Percentiles rank a stretch among this genome's conserved stretches.
Conservation (phyloP, 1,139 yeast species). For the Spathaspora sp. region DNA sequence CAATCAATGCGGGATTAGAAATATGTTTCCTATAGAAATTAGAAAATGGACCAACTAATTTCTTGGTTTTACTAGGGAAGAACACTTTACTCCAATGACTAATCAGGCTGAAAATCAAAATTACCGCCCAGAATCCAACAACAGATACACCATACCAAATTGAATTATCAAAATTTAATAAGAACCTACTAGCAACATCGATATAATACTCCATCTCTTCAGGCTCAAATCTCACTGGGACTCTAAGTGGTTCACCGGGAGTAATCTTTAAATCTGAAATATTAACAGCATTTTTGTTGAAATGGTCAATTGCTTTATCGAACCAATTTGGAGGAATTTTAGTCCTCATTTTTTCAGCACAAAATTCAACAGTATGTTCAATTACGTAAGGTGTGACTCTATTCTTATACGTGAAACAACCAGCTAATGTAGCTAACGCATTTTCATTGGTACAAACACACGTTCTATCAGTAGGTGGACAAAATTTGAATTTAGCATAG, state of each 20-base stretch:
- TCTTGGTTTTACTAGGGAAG: constrained; percentile 23
- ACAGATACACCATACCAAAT: constrained; percentile 49
- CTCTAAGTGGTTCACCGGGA: too few species aligned
- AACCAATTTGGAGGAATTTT: constrained; percentile 18
- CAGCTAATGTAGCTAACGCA: constrained; percentile 16
- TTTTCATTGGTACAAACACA: constrained; percentile 13
- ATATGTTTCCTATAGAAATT: constrained; percentile 27
- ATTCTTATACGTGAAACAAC: constrained; percentile 11
- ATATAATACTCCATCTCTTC: constrained; percentile 14
- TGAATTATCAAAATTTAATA: constrained; percentile 36
- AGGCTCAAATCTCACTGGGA: constrained; percentile 24
- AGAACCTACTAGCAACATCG: constrained; percentile 25
- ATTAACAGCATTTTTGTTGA: too few species aligned
- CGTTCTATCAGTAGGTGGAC: constrained; percentile 8
- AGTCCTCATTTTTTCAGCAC: constrained; percentile 8
- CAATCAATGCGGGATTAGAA: constrained; percentile 28
- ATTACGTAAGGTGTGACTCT: constrained; percentile 1
- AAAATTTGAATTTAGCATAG: constrained; percentile 7
- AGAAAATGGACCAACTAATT: constrained; percentile 21
- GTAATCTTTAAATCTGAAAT: too few species aligned
- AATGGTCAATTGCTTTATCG: constrained; percentile 17
- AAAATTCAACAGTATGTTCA: constrained; percentile 6
- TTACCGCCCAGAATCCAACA: constrained; percentile 49
- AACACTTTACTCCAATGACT: constrained; percentile 39
- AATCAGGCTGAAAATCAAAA: constrained; percentile 40